Percentiles rank a stretch among this genome's conserved stretches.
phyloP scores from a whole-genome alignment of 768 basidiomycete genomes.

The Rhizopogon vulgaris region DNA sequence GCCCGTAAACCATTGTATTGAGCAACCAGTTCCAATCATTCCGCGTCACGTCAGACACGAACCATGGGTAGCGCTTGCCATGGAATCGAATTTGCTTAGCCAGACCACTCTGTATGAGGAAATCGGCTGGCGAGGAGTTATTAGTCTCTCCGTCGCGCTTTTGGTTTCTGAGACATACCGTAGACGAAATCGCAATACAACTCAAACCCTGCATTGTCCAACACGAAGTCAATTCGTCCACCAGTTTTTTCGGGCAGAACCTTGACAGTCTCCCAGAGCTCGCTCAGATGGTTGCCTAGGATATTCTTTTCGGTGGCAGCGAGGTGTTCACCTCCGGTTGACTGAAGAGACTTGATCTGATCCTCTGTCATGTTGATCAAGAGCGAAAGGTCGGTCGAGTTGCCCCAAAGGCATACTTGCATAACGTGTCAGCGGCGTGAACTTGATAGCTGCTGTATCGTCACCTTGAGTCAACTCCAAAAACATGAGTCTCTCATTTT shows the following conservation, averaged over 20 bases:
- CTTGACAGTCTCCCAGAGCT: slow-evolving; percentile 72
- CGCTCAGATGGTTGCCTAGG: slow-evolving; percentile 72
- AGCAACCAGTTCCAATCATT: slow-evolving; percentile 93
- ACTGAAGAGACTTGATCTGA: slow-evolving; percentile 93
- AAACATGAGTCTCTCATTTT: slow-evolving; percentile 82
- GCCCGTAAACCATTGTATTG: slow-evolving; percentile 85
- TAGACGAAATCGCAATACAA: slow-evolving; percentile 85
- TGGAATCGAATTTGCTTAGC: slow-evolving; percentile 87
- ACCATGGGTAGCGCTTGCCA: slow-evolving; percentile 94
- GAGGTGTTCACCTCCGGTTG: slow-evolving; percentile 91
- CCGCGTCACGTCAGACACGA: slow-evolving; percentile 88
- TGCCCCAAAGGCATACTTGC: slow-evolving; percentile 91
- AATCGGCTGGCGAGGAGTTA: slow-evolving; percentile 64
- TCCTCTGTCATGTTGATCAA: slow-evolving; percentile 98
- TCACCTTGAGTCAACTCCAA: slow-evolving; percentile 85
- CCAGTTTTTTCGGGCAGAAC: slow-evolving; percentile 63
- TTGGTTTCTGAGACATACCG: slow-evolving; percentile 38
- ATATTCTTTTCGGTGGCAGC: slow-evolving; percentile 97
- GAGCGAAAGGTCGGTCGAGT: slow-evolving; percentile 91
- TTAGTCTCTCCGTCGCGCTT: slow-evolving; percentile 1
- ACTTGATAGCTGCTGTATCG: slow-evolving; percentile 11
- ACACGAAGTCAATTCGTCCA: slow-evolving; percentile 73
- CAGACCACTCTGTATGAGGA: slow-evolving; percentile 84
- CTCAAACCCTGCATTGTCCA: slow-evolving; percentile 84
- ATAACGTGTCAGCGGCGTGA: not conserved